Evolutionary conservation across 2,329 filamentous ascomycete genomes (phyloP).

Genomic region (Trichoderma atroviride): DNA sequence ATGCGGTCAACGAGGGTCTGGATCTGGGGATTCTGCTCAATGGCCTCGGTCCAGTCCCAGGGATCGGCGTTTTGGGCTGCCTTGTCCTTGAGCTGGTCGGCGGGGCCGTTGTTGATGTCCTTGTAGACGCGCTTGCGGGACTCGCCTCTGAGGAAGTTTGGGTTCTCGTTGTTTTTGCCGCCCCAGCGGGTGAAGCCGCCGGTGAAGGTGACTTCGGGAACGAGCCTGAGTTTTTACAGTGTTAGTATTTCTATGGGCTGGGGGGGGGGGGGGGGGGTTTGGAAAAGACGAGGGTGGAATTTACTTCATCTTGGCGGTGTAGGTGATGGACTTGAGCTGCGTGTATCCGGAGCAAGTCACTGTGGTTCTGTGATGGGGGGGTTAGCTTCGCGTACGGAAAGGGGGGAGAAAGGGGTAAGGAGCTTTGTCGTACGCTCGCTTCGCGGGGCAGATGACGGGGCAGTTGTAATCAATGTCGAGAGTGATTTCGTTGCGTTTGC

Average conservation of each 20-base stretch:
- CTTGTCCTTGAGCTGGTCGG: conserved; percentile 19
- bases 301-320: conserved; percentile 25
- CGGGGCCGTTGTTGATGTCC: conserved; percentile 18
- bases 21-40: conserved; percentile 14
- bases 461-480: conserved; percentile 17
- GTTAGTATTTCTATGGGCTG: not conserved
- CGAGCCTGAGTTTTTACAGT: not conserved
- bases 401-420: not conserved
- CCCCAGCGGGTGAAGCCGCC: conserved; percentile 20
- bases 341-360: conserved; percentile 24
- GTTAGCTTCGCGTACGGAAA: not conserved
- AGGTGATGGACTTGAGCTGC: conserved; percentile 23
- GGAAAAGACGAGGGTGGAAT: not conserved
- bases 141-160: conserved; percentile 19
- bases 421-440: conserved; percentile 14
- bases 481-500: conserved; percentile 18
- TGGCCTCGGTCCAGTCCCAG: conserved; percentile 13
- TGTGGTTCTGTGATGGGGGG: not conserved
- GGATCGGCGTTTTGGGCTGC: conserved; percentile 12
- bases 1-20: conserved; percentile 19
- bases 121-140: conserved; percentile 17
- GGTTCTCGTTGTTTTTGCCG: conserved; percentile 11
- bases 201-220: conserved; percentile 24
- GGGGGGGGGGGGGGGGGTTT: too few relatives aligned
- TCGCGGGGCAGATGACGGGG: conserved; percentile 21